phyloP scores from a whole-genome alignment of 2,329 filamentous ascomycete genomes.

The Clarireedia homoeocarpa region DNA sequence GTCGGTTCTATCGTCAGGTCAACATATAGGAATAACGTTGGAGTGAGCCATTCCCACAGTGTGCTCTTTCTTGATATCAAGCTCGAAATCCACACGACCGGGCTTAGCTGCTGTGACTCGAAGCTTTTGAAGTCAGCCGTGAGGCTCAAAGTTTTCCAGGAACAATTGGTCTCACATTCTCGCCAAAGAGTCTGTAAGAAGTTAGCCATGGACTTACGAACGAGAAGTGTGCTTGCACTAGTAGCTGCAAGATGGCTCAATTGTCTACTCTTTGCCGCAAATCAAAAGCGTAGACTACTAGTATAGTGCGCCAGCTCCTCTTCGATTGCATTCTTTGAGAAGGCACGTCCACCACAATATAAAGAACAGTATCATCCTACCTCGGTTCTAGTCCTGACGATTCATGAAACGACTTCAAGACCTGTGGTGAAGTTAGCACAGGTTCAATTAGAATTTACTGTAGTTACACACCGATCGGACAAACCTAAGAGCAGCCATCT shows the following conservation, averaged over 20 bases:
- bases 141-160: not conserved
- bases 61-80: slow-evolving; percentile 67
- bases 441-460: not conserved
- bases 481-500: slow-evolving; percentile 51
- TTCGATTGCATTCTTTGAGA: no score
- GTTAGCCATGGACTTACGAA: not conserved
- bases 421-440: slow-evolving; percentile 41
- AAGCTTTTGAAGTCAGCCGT: slow-evolving; percentile 40
- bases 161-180: slow-evolving; percentile 23
- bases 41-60: slow-evolving; percentile 48
- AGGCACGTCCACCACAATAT: not conserved
- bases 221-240: no score
- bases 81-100: slow-evolving; percentile 67
- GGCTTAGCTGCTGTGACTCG: slow-evolving; percentile 55
- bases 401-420: slow-evolving; percentile 67
- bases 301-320: no score
- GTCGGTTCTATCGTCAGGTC: slow-evolving; percentile 51
- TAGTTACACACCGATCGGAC: slow-evolving; percentile 50
- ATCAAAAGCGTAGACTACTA: no score
- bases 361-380: slow-evolving; percentile 38
- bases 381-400: slow-evolving; percentile 85
- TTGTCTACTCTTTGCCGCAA: no score
- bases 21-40: not conserved
- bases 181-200: slow-evolving; percentile 26
- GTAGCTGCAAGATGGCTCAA: not conserved